phyloP scores from a whole-genome alignment of 768 basidiomycete species.

The Daedaleopsis sinensis region DNA sequence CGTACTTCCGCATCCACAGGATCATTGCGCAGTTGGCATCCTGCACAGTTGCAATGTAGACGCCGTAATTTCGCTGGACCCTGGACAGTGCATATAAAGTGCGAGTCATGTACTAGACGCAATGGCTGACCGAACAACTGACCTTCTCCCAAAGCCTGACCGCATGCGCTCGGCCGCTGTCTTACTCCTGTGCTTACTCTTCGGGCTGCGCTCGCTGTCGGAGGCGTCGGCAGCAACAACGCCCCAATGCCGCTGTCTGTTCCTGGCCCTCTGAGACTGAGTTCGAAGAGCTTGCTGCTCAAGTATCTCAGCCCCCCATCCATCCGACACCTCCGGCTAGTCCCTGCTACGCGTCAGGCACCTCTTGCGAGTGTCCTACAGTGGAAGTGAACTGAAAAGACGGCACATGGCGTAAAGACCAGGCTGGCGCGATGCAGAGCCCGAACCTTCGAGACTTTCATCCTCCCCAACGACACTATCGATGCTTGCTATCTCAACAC shows the following conservation, averaged over 20 bases:
- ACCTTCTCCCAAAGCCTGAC: neutral
- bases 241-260: constrained; percentile 37
- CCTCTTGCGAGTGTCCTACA: constrained; percentile 41
- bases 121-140: too few species aligned
- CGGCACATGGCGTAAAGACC: constrained; percentile 43
- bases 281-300: constrained; percentile 36
- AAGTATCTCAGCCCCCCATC: constrained; percentile 51
- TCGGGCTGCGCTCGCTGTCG: neutral
- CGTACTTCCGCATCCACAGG: too few species aligned
- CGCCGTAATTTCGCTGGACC: too few species aligned
- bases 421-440: constrained; percentile 42
- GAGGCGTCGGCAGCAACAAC: neutral
- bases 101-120: too few species aligned
- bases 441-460: constrained; percentile 37
- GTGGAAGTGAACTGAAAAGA: constrained; percentile 32
- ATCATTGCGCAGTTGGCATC: too few species aligned
- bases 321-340: constrained; percentile 42
- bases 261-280: neutral
- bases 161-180: neutral
- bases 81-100: neutral
- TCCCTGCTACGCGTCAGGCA: constrained; percentile 41
- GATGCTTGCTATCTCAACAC: constrained; percentile 55
- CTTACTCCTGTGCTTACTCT: neutral
- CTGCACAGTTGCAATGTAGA: too few species aligned
- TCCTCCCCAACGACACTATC: constrained; percentile 46